phyloP scores from a whole-genome alignment of 73 alveolate species.

The Tetrahymena thermophila region DNA sequence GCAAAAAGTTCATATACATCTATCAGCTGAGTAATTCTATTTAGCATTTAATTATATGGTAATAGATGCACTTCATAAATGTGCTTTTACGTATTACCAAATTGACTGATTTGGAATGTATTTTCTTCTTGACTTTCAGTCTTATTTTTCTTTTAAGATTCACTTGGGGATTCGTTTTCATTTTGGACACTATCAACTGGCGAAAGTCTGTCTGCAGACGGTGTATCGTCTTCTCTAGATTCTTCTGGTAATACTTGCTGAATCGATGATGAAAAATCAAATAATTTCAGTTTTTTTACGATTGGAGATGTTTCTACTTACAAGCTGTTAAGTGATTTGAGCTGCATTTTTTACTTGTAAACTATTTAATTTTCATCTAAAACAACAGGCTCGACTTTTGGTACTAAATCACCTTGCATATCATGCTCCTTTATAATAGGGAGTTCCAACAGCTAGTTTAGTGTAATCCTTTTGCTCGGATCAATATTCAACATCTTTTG shows the following conservation, averaged over 20 bases:
- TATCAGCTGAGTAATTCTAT: neutral
- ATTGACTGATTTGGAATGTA: neutral
- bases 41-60: neutral
- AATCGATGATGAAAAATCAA: neutral
- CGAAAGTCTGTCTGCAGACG: neutral
- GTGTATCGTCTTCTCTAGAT: neutral
- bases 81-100: neutral
- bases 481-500: constrained; percentile 8
- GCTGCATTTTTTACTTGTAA: neutral
- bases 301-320: neutral
- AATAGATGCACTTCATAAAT: neutral
- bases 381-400: neutral
- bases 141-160: neutral
- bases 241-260: neutral
- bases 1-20: neutral
- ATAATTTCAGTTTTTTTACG: neutral
- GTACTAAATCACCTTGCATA: neutral
- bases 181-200: neutral
- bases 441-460: constrained; percentile 7
- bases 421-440: constrained; percentile 5
- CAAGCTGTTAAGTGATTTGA: neutral
- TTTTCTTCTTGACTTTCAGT: neutral
- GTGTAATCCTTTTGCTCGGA: constrained; percentile 5
- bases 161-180: neutral
- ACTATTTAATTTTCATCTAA: neutral